Conservation (phyloP, 192 early-diverging fungal species). For the Entophlyctis luteolus region DNA sequence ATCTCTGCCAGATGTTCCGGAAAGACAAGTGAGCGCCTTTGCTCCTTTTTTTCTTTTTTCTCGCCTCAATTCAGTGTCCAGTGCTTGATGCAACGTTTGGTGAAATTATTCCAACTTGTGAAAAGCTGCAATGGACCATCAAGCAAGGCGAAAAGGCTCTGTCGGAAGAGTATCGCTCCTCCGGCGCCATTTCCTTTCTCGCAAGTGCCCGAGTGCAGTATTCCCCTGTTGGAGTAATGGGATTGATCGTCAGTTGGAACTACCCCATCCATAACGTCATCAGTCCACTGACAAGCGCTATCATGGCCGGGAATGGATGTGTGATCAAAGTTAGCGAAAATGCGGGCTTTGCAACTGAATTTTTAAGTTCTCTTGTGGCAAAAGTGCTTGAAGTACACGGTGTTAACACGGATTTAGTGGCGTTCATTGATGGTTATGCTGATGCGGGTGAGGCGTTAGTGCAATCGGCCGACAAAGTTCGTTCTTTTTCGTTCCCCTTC, state of each 20-base stretch:
- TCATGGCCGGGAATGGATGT: conserved; percentile 82
- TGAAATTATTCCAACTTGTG: conserved; percentile 75
- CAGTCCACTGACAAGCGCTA: conserved; percentile 73
- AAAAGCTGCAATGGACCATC: conserved; percentile 75
- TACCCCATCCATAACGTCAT: conserved; percentile 67
- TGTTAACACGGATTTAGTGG: conserved; percentile 73
- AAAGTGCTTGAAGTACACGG: conserved; percentile 67
- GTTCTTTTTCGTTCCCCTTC: conserved; percentile 3
- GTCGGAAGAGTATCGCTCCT: conserved; percentile 59
- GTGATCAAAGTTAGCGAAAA: conserved; percentile 82
- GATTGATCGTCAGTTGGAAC: conserved; percentile 83
- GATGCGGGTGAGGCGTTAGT: conserved; percentile 79
- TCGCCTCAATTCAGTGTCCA: conserved; percentile 14
- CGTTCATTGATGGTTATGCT: conserved; percentile 73
- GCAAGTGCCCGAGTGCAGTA: conserved; percentile 74
- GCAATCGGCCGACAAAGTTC: conserved; percentile 32
- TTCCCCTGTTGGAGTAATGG: conserved; percentile 75
- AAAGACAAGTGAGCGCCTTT: conserved; percentile 53
- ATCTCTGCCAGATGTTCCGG: conserved; percentile 73
- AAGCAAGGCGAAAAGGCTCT: conserved; percentile 70
- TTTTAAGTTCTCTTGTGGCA: conserved; percentile 62
- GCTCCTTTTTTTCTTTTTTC: neutral
- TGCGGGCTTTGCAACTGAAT: conserved; percentile 74
- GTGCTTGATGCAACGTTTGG: conserved; percentile 79
- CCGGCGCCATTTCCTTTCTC: conserved; percentile 70